phyloP scores from a whole-genome alignment of 352 stramenopile genomes.

The Globisporangium irregulare region DNA sequence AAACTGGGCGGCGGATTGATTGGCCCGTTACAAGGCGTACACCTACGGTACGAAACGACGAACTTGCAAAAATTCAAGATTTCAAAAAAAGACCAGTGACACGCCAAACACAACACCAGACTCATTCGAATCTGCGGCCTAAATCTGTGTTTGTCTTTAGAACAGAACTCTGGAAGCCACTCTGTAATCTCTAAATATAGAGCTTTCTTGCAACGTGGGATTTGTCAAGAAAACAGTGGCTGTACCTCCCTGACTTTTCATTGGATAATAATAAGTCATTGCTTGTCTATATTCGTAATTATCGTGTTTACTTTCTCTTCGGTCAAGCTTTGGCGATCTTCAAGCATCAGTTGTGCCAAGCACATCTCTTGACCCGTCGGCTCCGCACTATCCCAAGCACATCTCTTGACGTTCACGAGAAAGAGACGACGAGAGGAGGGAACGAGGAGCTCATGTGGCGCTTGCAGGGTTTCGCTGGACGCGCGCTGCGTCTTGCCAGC shows the following conservation, averaged over 20 bases:
- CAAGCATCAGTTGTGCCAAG: background rate
- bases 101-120: background rate
- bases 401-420: background rate
- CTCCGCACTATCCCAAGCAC: too few species aligned
- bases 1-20: background rate
- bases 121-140: background rate
- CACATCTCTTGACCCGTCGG: background rate
- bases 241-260: background rate
- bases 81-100: constrained; percentile 9
- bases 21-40: background rate
- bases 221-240: background rate
- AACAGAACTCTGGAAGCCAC: background rate
- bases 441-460: constrained; percentile 9
- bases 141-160: background rate
- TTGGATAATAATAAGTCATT: background rate
- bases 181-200: background rate
- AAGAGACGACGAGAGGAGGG: background rate
- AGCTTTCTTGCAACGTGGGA: background rate
- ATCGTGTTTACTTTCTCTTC: background rate
- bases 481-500: background rate
- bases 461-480: background rate
- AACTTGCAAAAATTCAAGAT: constrained; percentile 2
- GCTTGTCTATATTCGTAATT: background rate
- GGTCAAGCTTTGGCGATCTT: background rate
- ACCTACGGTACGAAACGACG: background rate